Base-by-base conservation (phyloP, 2,329 filamentous ascomycete species). In the Coniochaeta sp. region DNA sequence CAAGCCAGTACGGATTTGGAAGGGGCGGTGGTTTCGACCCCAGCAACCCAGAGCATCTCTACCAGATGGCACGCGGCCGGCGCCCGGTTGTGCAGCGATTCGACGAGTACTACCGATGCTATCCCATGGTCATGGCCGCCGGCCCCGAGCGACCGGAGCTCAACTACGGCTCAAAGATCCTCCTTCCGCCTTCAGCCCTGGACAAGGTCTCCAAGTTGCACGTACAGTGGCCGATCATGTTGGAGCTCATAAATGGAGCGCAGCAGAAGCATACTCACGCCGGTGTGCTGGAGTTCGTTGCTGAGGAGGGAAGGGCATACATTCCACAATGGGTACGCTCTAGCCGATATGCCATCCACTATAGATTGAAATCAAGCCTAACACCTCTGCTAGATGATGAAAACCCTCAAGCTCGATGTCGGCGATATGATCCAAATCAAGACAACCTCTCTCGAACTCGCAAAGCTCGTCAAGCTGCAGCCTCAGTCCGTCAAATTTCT, bases 21-120 rank as follows among this genome's bases (percentile, higher is more conserved):
- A 36, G 54, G 28, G 76, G 74, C 62, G 72, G 73, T 58, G 76
- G 72, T 55, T 79, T 77, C 65, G 78, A 81, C 67, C 75, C 78
- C 61, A 72, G 71, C 62, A 77, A 81, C 66, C 75, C 79, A n/a
- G 74, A 76, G 33, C 73, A 78, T 61, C 75, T 81, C 68, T 79
- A 77, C 69, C 77, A 77, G 69, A 77, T 81, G 74, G 77, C 77
- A 44, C 74, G 75, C 28, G 69, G 72, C 61, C 78, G 81, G 62
- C 75, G 80, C 59, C 74, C 80, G 73, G 69, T 80, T 76, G 67
- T 79, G 59, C 89, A 91, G 68, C 90, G 93, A 62, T 99, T 99
- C 78, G 93, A 99, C 75, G 95, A 99, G 76, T 98, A 96, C 79
- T 98, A 97, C 77, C 89, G 95, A 69, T 97, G 93, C 80, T 99